phyloP scores from a whole-genome alignment of 305 asterid genomes.

The Andrographis paniculata region DNA sequence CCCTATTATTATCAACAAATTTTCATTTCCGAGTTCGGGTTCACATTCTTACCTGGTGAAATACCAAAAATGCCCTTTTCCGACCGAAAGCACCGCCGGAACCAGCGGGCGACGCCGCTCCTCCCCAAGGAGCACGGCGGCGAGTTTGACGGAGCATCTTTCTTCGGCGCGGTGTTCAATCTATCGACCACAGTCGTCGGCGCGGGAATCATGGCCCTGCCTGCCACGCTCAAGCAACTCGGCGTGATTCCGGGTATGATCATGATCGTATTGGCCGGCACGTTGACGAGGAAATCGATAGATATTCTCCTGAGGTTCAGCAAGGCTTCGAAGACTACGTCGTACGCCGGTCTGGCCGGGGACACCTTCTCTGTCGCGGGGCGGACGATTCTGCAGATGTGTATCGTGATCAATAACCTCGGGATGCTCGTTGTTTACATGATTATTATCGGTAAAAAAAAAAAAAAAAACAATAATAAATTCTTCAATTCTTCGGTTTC shows the following conservation, averaged over 20 bases:
- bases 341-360: conserved; percentile 64
- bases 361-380: conserved; percentile 54
- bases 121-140: conserved; percentile 40
- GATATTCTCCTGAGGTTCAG: conserved; percentile 67
- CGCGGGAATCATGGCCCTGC: conserved; percentile 89
- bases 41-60: background rate
- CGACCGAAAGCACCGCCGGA: conserved; percentile 64
- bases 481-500: conserved; percentile 2
- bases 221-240: conserved; percentile 70
- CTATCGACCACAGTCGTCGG: conserved; percentile 82
- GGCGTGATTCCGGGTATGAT: conserved; percentile 64
- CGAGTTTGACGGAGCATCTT: conserved; percentile 40
- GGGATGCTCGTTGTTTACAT: conserved; percentile 79
- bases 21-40: background rate
- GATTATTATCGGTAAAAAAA: conserved; percentile 60
- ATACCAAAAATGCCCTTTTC: conserved; percentile 31
- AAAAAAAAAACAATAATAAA: background rate
- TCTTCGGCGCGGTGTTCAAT: conserved; percentile 72
- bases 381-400: conserved; percentile 48
- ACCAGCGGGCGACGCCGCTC: conserved; percentile 48
- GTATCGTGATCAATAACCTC: conserved; percentile 60
- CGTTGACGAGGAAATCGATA: conserved; percentile 67
- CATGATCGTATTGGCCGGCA: conserved; percentile 47
- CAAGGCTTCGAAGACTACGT: conserved; percentile 48
- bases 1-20: background rate